Percentiles rank a stretch among this genome's conserved stretches.
phyloP scores from a whole-genome alignment of 331 rosid species.

The Phaseolus coccineus region DNA sequence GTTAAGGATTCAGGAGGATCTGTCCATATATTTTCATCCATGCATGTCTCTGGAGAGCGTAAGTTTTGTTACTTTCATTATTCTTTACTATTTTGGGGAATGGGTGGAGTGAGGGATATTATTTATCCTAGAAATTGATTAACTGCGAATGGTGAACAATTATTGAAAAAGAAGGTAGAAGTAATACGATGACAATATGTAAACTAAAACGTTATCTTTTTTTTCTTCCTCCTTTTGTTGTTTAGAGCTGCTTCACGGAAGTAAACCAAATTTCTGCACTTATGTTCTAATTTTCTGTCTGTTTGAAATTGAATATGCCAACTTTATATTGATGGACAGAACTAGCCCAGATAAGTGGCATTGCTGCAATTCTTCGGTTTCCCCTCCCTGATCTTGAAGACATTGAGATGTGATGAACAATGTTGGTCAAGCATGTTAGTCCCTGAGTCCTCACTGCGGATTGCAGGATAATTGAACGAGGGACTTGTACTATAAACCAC shows the following conservation, averaged over 20 bases:
- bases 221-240: not conserved
- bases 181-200: slow-evolving; percentile 14
- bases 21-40: slow-evolving; percentile 87
- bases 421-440: slow-evolving; percentile 29
- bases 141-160: slow-evolving; percentile 12
- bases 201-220: not conserved
- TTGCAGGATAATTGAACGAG: slow-evolving; percentile 25
- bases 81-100: slow-evolving; percentile 5
- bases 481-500: slow-evolving; percentile 18
- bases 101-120: slow-evolving; percentile 20
- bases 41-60: slow-evolving; percentile 99
- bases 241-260: not conserved
- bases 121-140: slow-evolving; percentile 21
- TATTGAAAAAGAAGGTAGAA: slow-evolving; percentile 14
- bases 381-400: slow-evolving; percentile 98
- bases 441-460: slow-evolving; percentile 1
- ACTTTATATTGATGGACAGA: slow-evolving; percentile 61
- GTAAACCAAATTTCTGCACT: slow-evolving; percentile 13
- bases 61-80: slow-evolving; percentile 49
- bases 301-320: slow-evolving; percentile 17
- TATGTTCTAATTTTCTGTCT: not conserved
- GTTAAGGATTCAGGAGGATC: slow-evolving; percentile 87
- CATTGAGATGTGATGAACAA: slow-evolving; percentile 74
- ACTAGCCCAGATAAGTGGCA: slow-evolving; percentile 84
- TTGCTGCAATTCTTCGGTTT: slow-evolving; percentile 94